Percentiles rank a stretch among this genome's conserved stretches.
Conservation (phyloP, 495 filamentous ascomycete species). For the Recurvomyces mirabilis region DNA sequence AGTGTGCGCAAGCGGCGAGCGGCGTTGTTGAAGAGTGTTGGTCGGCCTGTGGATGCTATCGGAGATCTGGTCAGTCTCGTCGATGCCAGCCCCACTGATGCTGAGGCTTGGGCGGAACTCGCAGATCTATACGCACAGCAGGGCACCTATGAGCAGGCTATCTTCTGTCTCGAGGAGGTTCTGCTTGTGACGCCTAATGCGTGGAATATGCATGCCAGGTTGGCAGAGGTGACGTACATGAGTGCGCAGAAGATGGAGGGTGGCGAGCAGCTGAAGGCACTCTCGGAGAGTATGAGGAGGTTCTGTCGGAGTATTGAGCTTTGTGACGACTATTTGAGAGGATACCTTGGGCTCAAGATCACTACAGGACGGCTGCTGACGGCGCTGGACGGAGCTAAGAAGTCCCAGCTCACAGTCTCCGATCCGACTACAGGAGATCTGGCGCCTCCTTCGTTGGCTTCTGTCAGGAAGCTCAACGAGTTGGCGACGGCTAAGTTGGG, state of each 20-base stretch:
- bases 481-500: slow-evolving; percentile 61
- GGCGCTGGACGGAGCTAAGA: slow-evolving; percentile 13
- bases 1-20: slow-evolving; percentile 77
- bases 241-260: slow-evolving; percentile 40
- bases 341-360: slow-evolving; percentile 80
- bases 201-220: slow-evolving; percentile 89
- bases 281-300: slow-evolving; percentile 63
- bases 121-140: slow-evolving; percentile 71
- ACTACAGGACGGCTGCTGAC: slow-evolving; percentile 23
- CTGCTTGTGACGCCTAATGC: slow-evolving; percentile 80
- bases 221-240: slow-evolving; percentile 74
- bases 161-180: slow-evolving; percentile 85
- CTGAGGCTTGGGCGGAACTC: slow-evolving; percentile 89
- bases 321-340: slow-evolving; percentile 82
- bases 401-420: slow-evolving; percentile 20
- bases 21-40: slow-evolving; percentile 64
- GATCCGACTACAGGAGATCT: slow-evolving; percentile 28
- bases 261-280: slow-evolving; percentile 36
- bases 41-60: slow-evolving; percentile 58
- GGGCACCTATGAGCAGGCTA: slow-evolving; percentile 65
- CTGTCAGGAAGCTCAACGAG: slow-evolving; percentile 56
- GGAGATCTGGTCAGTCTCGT: slow-evolving; percentile 61
- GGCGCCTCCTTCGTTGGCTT: slow-evolving; percentile 33
- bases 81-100: slow-evolving; percentile 76
- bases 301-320: slow-evolving; percentile 88